Evolutionary conservation across 768 basidiomycete genomes (phyloP).

Genomic region (Leccinum aurantiacum): DNA sequence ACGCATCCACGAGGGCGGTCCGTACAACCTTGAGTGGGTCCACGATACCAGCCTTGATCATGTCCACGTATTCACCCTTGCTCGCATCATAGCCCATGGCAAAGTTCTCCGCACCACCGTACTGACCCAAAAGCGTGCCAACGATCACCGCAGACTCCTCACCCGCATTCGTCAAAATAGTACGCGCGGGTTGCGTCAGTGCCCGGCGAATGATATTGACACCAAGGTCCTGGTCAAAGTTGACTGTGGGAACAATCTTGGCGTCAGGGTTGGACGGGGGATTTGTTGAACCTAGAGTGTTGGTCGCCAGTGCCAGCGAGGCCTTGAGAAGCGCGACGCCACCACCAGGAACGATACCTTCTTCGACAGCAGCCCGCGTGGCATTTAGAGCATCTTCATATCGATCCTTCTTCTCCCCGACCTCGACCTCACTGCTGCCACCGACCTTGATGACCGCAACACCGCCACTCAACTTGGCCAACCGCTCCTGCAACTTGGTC

Average conservation of each 20-base stretch:
- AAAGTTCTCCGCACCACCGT: conserved; percentile 75
- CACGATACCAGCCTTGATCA: conserved; percentile 92
- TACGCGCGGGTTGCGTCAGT: conserved; percentile 77
- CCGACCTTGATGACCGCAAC: conserved; percentile 99
- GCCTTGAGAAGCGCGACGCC: conserved; percentile 93
- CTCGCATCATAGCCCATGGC: conserved; percentile 87
- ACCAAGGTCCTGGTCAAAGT: conserved; percentile 98
- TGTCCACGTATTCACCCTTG: conserved; percentile 91
- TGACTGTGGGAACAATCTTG: conserved; percentile 70
- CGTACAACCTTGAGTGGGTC: conserved; percentile 96
- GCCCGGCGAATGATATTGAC: conserved; percentile 90
- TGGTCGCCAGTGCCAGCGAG: conserved; percentile 63
- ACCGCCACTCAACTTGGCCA: conserved; percentile 94
- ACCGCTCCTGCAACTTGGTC: conserved; percentile 92
- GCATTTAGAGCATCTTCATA: conserved; percentile 97
- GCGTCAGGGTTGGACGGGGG: conserved; percentile 55
- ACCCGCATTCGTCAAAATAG: conserved; percentile 91
- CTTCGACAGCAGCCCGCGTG: conserved; percentile 97
- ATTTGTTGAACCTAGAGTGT: conserved; percentile 44
- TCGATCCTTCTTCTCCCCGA: conserved; percentile 98
- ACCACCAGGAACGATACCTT: conserved; percentile 97
- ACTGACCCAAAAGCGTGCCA: conserved; percentile 73
- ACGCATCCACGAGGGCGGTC: conserved; percentile 89
- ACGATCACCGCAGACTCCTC: conserved; percentile 94
- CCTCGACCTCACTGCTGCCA: conserved; percentile 91